Evolutionary conservation across 2,329 filamentous ascomycete species (phyloP), one percentile per base, ranked within the genome.

Genomic region (Cladobotryum mycophilum): DNA sequence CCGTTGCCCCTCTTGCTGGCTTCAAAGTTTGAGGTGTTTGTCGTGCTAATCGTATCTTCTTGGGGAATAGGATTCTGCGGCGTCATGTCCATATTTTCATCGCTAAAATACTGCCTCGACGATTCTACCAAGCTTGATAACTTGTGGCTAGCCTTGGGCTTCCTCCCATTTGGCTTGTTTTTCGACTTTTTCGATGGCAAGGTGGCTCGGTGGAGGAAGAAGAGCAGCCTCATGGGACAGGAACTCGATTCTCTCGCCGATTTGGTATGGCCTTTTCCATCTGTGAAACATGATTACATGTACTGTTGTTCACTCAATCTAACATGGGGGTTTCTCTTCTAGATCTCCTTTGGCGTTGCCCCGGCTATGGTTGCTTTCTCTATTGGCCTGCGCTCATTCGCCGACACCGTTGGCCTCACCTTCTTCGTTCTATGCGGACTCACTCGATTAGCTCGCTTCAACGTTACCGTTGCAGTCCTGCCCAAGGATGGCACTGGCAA

Each of bases 121-220:
- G 81, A 86, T 57, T 78, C 86, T 8, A 66, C 76, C 53, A 74
- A 86, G 49, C 75, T 82, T 60, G 75, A 75, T 47, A 86, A 89
- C 60, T 74, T 96, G 49, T 97, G 88, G 80, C 73, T 85, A 34
- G 91, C 93, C 2, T 81, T 99, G 45, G 81, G 76, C 4, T 89
- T 96, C 69, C 87, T 97, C 70, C 92, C 92, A 1, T 88, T 96
- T 53, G 91, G 90, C 5, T 76, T 97, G 12, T 96, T 97, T 75
- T 97, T 97, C 69, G 93, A 99, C 70, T 95, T 96, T 66, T 89
- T 97, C 79, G 93, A 99, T 69, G 93, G 93, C 65, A 93, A 91
- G 67, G 91, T 99, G 50, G 93, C 93, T 56, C 80, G 93, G 58
- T 97, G 93, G 93, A 84, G 93, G 67, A 86, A 89, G 73, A 99